Evolutionary conservation across 331 rosid species (phyloP).

Genomic region (Telfairia occidentalis): DNA sequence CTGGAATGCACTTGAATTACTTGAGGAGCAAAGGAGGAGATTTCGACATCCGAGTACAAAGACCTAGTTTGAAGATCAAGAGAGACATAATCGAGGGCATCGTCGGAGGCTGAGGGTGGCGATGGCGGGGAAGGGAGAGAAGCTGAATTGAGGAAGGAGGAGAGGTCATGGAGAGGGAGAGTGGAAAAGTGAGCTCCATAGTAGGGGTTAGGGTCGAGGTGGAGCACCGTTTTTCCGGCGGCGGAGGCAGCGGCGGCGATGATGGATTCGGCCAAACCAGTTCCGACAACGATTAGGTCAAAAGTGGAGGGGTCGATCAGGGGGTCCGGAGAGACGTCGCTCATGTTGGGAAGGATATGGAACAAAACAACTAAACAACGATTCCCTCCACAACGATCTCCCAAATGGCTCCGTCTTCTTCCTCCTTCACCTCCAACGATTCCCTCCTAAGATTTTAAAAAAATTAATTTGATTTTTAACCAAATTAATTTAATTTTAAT

Average conservation of each 20-base stretch:
- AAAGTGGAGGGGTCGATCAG: constrained; percentile 60
- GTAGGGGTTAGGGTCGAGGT: constrained; percentile 64
- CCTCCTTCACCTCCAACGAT: no score
- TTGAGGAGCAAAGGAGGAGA: constrained; percentile 23
- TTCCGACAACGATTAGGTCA: constrained; percentile 69
- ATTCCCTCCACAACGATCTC: constrained; percentile 3
- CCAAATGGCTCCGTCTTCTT: constrained; percentile 1
- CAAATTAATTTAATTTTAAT: no score
- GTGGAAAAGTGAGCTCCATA: constrained; percentile 69
- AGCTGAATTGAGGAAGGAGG: constrained; percentile 41
- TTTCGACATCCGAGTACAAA: constrained; percentile 36
- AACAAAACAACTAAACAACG: background rate
- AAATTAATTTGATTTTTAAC: no score
- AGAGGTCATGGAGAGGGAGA: constrained; percentile 42
- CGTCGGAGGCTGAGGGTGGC: background rate
- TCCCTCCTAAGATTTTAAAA: no score
- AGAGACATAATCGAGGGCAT: constrained; percentile 16
- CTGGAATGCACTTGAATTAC: constrained; percentile 37
- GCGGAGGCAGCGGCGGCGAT: constrained; percentile 68
- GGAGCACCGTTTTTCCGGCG: constrained; percentile 62
- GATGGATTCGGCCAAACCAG: constrained; percentile 53
- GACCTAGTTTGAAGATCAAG: constrained; percentile 27
- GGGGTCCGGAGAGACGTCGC: constrained; percentile 30
- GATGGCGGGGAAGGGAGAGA: constrained; percentile 19
- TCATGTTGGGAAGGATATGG: constrained; percentile 27